phyloP scores from a whole-genome alignment of 1,284 basidiomycete genomes.

The Serendipita sp. region DNA sequence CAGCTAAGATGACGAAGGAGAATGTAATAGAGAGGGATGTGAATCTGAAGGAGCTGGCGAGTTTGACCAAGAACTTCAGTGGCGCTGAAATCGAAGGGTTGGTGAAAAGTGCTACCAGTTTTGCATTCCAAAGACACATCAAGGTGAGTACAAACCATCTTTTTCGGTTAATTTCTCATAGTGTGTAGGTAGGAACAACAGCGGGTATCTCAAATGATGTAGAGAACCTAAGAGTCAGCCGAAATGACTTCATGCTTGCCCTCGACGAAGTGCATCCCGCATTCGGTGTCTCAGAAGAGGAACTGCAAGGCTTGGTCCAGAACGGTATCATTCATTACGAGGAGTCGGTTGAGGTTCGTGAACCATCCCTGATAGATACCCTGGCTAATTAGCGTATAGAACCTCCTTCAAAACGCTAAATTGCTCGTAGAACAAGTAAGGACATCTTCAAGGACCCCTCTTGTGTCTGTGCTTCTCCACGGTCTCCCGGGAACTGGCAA shows the following conservation, averaged over 20 bases:
- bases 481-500: constrained; percentile 87
- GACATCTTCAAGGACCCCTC: constrained; percentile 76
- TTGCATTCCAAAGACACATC: constrained; percentile 94
- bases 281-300: constrained; percentile 96
- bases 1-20: constrained; percentile 84
- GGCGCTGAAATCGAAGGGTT: constrained; percentile 94
- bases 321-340: constrained; percentile 96
- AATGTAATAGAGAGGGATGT: constrained; percentile 86
- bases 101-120: constrained; percentile 95
- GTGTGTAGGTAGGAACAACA: constrained; percentile 68
- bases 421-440: constrained; percentile 94
- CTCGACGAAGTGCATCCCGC: constrained; percentile 93
- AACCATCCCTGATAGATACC: constrained; percentile 15
- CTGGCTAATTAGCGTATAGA: constrained; percentile 30
- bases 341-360: constrained; percentile 47
- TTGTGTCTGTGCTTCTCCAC: constrained; percentile 83
- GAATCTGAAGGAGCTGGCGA: constrained; percentile 70
- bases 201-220: constrained; percentile 94
- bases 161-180: constrained; percentile 2
- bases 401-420: constrained; percentile 78
- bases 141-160: constrained; percentile 35
- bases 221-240: constrained; percentile 81
- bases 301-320: constrained; percentile 84
- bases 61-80: constrained; percentile 90
- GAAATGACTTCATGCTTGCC: constrained; percentile 80